phyloP scores from a whole-genome alignment of 2,329 filamentous ascomycete genomes.

The Hawksworthiomyces lignivorus region DNA sequence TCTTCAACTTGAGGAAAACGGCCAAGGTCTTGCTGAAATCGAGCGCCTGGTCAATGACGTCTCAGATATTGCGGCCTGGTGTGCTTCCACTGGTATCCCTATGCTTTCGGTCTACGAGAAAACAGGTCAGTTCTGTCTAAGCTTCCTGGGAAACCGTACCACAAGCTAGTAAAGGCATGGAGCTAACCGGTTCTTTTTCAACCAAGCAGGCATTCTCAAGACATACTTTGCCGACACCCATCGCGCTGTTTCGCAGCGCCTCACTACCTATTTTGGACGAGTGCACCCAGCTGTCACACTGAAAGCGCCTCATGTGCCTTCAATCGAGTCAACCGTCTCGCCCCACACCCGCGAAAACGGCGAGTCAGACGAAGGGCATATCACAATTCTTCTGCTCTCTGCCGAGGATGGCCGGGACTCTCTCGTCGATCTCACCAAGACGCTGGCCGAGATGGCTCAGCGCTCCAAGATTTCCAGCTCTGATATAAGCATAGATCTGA shows the following conservation, averaged over 20 bases:
- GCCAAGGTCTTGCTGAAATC: constrained; percentile 63
- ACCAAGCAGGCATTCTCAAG: constrained; percentile 67
- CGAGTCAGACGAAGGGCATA: constrained; percentile 27
- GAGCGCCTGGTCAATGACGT: constrained; percentile 84
- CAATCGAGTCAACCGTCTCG: constrained; percentile 39
- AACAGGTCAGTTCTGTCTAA: constrained; percentile 55
- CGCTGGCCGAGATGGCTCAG: constrained; percentile 91
- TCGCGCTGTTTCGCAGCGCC: constrained; percentile 67
- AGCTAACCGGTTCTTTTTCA: too few species aligned
- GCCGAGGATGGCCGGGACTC: constrained; percentile 86
- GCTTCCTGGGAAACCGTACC: too few species aligned
- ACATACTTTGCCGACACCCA: constrained; percentile 81
- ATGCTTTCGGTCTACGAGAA: constrained; percentile 86
- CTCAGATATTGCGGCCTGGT: constrained; percentile 89
- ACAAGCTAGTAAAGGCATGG: too few species aligned
- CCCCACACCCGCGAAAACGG: constrained; percentile 28
- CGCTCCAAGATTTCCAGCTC: constrained; percentile 70
- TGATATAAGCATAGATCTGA: constrained; percentile 78
- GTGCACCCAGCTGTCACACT: constrained; percentile 65
- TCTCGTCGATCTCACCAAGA: constrained; percentile 90
- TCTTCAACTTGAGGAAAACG: constrained; percentile 63
- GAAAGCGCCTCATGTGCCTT: constrained; percentile 61
- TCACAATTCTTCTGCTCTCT: constrained; percentile 70
- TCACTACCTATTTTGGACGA: constrained; percentile 80
- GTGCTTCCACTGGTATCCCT: constrained; percentile 78